Evolutionary conservation across 768 basidiomycete genomes (phyloP).

Genomic region (Boletus eberwhitei): DNA sequence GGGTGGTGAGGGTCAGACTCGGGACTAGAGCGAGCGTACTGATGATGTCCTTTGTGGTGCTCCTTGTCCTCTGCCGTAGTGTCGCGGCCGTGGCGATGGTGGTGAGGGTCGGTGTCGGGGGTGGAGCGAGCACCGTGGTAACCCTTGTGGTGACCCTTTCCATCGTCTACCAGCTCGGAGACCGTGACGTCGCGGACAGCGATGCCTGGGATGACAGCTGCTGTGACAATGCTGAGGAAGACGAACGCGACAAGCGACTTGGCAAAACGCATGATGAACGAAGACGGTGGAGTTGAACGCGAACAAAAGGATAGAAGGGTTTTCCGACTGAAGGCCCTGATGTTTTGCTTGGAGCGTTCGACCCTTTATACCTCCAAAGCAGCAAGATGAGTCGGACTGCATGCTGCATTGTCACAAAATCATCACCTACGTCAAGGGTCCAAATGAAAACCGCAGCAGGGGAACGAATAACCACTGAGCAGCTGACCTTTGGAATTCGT

Average conservation of each 20-base stretch:
- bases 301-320: neutral
- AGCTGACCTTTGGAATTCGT: neutral
- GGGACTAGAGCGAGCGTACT: too few species aligned
- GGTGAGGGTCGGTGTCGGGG: neutral
- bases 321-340: neutral
- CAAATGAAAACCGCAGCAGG: neutral
- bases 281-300: neutral
- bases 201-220: conserved; percentile 2
- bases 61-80: neutral
- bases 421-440: neutral
- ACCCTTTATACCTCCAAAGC: neutral
- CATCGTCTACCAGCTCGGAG: neutral
- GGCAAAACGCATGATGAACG: conserved; percentile 7
- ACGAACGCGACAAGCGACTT: conserved; percentile 5
- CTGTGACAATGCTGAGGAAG: conserved; percentile 1
- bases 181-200: neutral
- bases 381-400: too few species aligned
- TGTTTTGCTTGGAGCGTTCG: neutral
- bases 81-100: neutral
- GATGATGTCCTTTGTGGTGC: neutral
- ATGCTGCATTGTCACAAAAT: neutral
- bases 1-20: too few species aligned
- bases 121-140: neutral
- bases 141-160: neutral
- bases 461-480: neutral